Percentiles rank a stretch among this genome's conserved stretches.
These are phyloP conservation scores for Aegle marmelos DNA, from an alignment of 345 rosid genomes.

Conservation along the genomic window DNA sequence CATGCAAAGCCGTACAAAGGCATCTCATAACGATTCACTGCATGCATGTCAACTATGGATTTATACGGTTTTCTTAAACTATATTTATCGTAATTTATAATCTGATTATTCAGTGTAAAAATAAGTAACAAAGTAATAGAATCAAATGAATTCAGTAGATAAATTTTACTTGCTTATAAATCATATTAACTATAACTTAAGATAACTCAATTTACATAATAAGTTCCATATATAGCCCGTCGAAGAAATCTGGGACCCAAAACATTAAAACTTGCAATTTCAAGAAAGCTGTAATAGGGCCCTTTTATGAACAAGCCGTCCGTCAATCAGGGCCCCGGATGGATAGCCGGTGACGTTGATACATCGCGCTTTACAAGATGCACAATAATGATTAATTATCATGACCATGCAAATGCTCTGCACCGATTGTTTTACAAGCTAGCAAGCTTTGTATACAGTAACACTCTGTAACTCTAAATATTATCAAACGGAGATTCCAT, in stretches of 20 bases:
- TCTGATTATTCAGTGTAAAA: no score
- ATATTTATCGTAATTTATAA: no score
- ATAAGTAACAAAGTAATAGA: no score
- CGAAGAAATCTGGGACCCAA: conserved; percentile 20
- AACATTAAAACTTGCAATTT: conserved; percentile 19
- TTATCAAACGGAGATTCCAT: no score
- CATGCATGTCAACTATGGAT: neutral
- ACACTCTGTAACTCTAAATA: no score
- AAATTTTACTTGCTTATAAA: no score
- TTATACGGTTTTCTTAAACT: no score
- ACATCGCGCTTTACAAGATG: conserved; percentile 2
- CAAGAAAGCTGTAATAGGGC: conserved; percentile 35
- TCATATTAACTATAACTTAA: no score
- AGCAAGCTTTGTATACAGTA: no score
- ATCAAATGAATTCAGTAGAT: no score
- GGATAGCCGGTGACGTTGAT: conserved; percentile 18
- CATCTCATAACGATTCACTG: conserved; percentile 8
- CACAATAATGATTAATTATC: conserved; percentile 22
- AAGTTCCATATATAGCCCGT: neutral
- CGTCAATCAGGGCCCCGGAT: conserved; percentile 18
- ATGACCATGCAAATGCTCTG: conserved; percentile 29
- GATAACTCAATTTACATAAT: no score
- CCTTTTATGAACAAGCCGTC: conserved; percentile 24
- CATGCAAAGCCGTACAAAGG: neutral
- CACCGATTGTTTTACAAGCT: neutral